Evolutionary conservation across 257 asterid species (phyloP).

Genomic region (Avicennia marina): DNA sequence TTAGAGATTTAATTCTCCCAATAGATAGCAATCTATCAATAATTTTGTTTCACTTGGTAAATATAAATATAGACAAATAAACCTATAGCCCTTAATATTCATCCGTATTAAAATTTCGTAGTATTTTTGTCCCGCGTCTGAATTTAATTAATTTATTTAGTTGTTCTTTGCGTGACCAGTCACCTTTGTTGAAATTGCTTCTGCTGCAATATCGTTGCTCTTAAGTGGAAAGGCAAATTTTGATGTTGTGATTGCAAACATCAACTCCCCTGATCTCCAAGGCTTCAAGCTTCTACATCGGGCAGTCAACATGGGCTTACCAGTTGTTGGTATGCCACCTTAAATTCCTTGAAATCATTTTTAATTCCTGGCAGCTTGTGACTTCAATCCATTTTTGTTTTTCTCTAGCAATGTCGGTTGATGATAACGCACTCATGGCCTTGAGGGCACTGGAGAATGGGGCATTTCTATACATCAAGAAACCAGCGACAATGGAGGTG

Average conservation of each 20-base stretch:
- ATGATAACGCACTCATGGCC: conserved; percentile 25
- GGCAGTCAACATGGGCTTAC: not conserved
- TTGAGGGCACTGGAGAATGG: conserved; percentile 31
- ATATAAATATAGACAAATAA: too few relatives aligned
- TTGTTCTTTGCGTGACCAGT: conserved; percentile 13
- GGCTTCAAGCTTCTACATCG: not conserved
- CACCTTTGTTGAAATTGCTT: conserved; percentile 29
- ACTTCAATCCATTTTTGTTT: not conserved
- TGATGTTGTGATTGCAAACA: conserved; percentile 37
- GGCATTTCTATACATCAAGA: conserved; percentile 28
- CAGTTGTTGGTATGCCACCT: not conserved
- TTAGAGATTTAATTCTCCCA: too few relatives aligned
- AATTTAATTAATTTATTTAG: not conserved
- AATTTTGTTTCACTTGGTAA: too few relatives aligned
- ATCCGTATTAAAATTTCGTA: too few relatives aligned
- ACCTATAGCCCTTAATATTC: too few relatives aligned
- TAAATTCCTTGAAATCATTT: not conserved
- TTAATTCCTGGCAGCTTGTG: not conserved
- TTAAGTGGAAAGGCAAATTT: conserved; percentile 27
- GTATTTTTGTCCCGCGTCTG: too few relatives aligned
- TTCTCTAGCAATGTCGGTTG: conserved; percentile 27
- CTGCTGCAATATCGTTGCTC: conserved; percentile 34
- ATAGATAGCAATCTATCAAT: too few relatives aligned
- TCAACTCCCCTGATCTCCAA: conserved; percentile 31
- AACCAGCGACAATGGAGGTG: conserved; percentile 26